Base-by-base conservation (phyloP, 148 eudicot species). In the Dianthus caryophyllus region DNA sequence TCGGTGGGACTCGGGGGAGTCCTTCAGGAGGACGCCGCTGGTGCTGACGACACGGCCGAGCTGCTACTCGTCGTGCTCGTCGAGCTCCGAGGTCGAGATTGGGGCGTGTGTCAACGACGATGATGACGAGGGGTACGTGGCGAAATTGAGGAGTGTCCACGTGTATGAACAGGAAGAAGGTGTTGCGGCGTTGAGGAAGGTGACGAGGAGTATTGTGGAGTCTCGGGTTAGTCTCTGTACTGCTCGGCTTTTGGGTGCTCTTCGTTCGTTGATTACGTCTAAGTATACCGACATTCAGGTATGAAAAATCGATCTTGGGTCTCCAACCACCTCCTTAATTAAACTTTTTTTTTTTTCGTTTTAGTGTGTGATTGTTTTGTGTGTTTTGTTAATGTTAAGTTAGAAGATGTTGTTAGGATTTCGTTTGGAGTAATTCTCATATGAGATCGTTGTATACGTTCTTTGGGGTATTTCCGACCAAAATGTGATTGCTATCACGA, bases 101-200 rank as follows among this genome's bases (percentile, higher is more conserved):
- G 11, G 38, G 11, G 47, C 10, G 78, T 38, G 30, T n/a, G 38
- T 58, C 0, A 74, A 67, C 60, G 21, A 76, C 11, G 30, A 57
- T 4, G 91, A 84, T 43, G 93, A 86, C 14, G 88, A 86, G 11
- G 88, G 73, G 53, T 33, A 71, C 14, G 63, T 85, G 17, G 53
- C 54, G 18, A 81, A 63, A 62, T 53, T 92, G 44, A 82, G 69
- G 62, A 85, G 91, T 30, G 25, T 64, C 1, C 83, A 81, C 30
- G 80, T 84, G 43, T 71, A 64, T 18, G 91, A 85, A 66, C 94
- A 87, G 61, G 91, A 87, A 47, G 87, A 85, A 20, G 94, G 78
- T 0, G 61, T 82, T 58, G 20, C 73, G 10, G 69, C 76, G n/a
- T 72, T 92, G 12, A 78, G 98, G 70, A 89, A 75, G 67, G 65